Percentiles rank a stretch among this genome's conserved stretches.
These are phyloP conservation scores for Penicillium hesseltinei DNA, from an alignment of 2,329 filamentous ascomycete species.

Conservation along the genomic window DNA sequence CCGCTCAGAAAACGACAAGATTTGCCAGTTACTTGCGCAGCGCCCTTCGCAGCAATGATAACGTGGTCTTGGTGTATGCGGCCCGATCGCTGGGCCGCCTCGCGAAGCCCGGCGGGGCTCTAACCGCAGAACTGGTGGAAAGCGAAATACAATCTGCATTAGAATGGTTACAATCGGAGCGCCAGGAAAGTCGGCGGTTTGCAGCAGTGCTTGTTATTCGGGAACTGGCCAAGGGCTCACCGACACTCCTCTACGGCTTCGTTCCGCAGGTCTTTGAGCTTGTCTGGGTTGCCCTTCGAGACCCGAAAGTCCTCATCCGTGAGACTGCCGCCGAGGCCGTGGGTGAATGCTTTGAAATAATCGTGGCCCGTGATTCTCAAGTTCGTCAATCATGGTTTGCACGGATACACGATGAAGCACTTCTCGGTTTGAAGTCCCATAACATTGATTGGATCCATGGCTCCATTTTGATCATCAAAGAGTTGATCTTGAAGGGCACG, in stretches of 20 bases:
- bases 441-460: slow-evolving; percentile 88
- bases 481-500: slow-evolving; percentile 87
- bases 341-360: slow-evolving; percentile 93
- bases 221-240: slow-evolving; percentile 87
- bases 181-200: slow-evolving; percentile 88
- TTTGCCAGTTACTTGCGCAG: slow-evolving; percentile 88
- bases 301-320: slow-evolving; percentile 85
- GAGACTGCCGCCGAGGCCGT: slow-evolving; percentile 90
- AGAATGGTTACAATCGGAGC: slow-evolving; percentile 94
- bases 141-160: slow-evolving; percentile 94
- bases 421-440: slow-evolving; percentile 73
- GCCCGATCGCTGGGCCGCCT: slow-evolving; percentile 86
- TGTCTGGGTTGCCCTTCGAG: slow-evolving; percentile 90
- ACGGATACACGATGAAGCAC: slow-evolving; percentile 84
- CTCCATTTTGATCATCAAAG: slow-evolving; percentile 88
- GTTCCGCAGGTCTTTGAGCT: slow-evolving; percentile 94
- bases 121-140: slow-evolving; percentile 94
- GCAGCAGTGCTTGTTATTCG: slow-evolving; percentile 87
- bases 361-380: slow-evolving; percentile 84
- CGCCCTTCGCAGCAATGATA: slow-evolving; percentile 86
- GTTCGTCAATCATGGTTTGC: slow-evolving; percentile 86
- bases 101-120: slow-evolving; percentile 84
- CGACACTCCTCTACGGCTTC: slow-evolving; percentile 92
- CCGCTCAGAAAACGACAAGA: slow-evolving; percentile 86
- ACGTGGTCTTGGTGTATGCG: slow-evolving; percentile 83